Base-by-base conservation (phyloP, 2,329 filamentous ascomycete species). In the Aspergillus novoparasiticus region DNA sequence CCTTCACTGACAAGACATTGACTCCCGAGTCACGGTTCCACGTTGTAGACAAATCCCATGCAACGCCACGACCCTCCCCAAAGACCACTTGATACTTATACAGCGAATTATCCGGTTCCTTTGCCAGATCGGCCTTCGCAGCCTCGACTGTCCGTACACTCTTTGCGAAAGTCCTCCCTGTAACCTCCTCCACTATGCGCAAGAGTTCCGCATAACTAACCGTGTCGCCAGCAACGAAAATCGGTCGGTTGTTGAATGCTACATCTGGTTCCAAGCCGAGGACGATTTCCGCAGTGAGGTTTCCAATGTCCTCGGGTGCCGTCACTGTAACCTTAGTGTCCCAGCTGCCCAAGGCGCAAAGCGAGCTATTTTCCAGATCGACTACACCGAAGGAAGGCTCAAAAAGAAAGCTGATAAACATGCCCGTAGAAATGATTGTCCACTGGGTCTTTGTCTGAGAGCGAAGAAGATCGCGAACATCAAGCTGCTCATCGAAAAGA, bases 351-450 rank as follows among this genome's bases (percentile, higher is more conserved):
- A 92, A 75, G 0, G 83, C 88, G 11, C 84, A 79, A 1, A 88
- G 80, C 1, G 71, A 51, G 79, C 16, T 61, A 5, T 66, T 43
- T 1, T 68, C 61, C 0, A 84, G 64, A 68, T 88, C 84, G 0
- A 92, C 86, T 5, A 90, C 82, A 0, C 88, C 89, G 76, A 90
- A 92, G 2, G 74, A 82, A 1, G 78, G 71, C 62, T 87, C 81
- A 69, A 92, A 91, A 21, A 92, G 70, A 69, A 92, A 92, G 67
- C 85, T 89, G 78, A 86, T 89, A 69, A 92, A 92, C 65, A 92
- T 80, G 0, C 89, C 90, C 14, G 87, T 89, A n/a, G 85, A 88
- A 1, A 92, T 80, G 62, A 92, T 84, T 4, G 84, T 80, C 90
- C 89, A 92, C 32, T 80, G 77, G 6, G 84, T 85, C 4, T 34